Percentiles rank a stretch among this genome's conserved stretches.
These are phyloP conservation scores for Aspergillus vadensis DNA, from an alignment of 2,329 filamentous ascomycete species.

Conservation along the genomic window DNA sequence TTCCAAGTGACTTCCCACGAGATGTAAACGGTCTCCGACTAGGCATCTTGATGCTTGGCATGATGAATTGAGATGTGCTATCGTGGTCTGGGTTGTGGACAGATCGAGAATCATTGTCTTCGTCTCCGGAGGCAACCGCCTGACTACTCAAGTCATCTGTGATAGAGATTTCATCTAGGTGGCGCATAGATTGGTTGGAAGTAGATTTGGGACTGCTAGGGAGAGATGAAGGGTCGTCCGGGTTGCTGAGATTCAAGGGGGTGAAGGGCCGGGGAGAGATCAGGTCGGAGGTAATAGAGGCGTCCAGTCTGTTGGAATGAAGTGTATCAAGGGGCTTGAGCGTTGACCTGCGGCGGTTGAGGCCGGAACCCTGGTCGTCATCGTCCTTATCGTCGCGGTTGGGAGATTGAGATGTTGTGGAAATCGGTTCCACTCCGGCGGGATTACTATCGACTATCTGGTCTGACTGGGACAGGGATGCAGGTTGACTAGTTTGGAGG, in stretches of 20 bases:
- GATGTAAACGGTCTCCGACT: slow-evolving; percentile 85
- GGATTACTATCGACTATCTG: slow-evolving; percentile 11
- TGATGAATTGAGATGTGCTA: slow-evolving; percentile 75
- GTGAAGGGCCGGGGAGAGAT: slow-evolving; percentile 48
- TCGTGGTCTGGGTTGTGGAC: slow-evolving; percentile 36
- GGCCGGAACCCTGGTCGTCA: slow-evolving; percentile 22
- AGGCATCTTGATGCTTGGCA: slow-evolving; percentile 94
- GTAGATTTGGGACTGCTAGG: slow-evolving; percentile 62
- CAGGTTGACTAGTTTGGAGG: slow-evolving; percentile 36
- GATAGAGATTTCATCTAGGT: slow-evolving; percentile 60
- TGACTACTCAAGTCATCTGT: slow-evolving; percentile 59
- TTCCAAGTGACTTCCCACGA: slow-evolving; percentile 78
- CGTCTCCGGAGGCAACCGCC: slow-evolving; percentile 57
- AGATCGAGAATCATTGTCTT: slow-evolving; percentile 49
- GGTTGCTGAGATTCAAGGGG: slow-evolving; percentile 49
- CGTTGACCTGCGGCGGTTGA: slow-evolving; percentile 36
- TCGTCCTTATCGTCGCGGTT: slow-evolving; percentile 22
- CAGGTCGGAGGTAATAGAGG: slow-evolving; percentile 26
- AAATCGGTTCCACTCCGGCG: slow-evolving; percentile 7
- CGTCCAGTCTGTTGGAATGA: slow-evolving; percentile 17
- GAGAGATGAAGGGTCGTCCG: slow-evolving; percentile 52
- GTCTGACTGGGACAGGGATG: slow-evolving; percentile 14
- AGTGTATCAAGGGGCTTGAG: slow-evolving; percentile 29
- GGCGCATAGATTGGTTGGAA: slow-evolving; percentile 59
- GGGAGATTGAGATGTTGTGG: slow-evolving; percentile 16